These are phyloP conservation scores for Isabelozyma rhagii DNA, from an alignment of 805 yeast species.

Conservation along the genomic window DNA sequence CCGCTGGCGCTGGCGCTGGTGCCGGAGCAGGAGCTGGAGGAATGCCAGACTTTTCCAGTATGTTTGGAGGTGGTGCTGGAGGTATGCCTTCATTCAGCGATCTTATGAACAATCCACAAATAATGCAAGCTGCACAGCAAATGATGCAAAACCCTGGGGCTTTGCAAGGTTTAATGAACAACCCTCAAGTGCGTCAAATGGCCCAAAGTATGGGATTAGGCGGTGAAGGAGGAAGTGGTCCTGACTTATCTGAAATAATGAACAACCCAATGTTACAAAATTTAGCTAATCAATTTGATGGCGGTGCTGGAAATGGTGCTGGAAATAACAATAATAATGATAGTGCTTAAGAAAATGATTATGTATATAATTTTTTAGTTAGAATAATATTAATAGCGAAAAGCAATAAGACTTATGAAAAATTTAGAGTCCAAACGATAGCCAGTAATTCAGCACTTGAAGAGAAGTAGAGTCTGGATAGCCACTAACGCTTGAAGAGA, in stretches of 20 bases:
- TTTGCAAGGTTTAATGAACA: conserved; percentile 67
- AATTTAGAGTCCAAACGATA: too few species aligned
- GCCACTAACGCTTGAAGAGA: too few species aligned
- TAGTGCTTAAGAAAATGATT: background rate
- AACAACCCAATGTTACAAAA: conserved; percentile 75
- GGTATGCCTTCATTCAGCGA: conserved; percentile 64
- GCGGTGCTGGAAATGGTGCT: conserved; percentile 16
- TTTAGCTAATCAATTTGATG: conserved; percentile 70
- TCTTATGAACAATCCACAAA: conserved; percentile 85
- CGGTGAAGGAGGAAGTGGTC: conserved; percentile 44
- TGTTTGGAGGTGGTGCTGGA: conserved; percentile 53
- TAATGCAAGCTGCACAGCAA: conserved; percentile 84
- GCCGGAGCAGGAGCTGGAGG: conserved; percentile 48
- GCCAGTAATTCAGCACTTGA: too few species aligned
- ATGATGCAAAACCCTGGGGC: conserved; percentile 86
- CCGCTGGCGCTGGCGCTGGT: conserved; percentile 37
- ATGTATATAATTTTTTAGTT: background rate
- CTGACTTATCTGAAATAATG: conserved; percentile 68
- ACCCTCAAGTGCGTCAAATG: conserved; percentile 81
- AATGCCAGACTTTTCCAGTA: conserved; percentile 70
- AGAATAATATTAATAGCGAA: background rate
- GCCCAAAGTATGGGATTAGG: conserved; percentile 74
- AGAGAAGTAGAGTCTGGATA: too few species aligned
- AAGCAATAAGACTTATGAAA: too few species aligned
- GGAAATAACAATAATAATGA: conserved; percentile 1